These are phyloP conservation scores for Fusarium sp. DNA, from an alignment of 2,329 filamentous ascomycete species.

Conservation along the genomic window DNA sequence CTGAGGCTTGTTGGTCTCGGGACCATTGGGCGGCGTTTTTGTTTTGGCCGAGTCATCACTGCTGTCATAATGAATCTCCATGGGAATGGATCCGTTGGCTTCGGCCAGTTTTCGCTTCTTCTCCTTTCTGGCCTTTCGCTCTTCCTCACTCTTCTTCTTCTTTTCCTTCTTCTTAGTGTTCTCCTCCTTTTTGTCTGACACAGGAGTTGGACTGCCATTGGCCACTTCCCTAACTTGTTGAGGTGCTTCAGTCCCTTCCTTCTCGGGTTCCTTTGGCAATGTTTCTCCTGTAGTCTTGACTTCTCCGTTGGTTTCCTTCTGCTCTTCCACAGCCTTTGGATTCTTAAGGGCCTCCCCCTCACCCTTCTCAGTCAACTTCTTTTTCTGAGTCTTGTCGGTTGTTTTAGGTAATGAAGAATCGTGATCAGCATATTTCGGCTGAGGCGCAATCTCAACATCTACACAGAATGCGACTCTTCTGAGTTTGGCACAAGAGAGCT, in stretches of 20 bases:
- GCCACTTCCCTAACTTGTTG: conserved; percentile 41
- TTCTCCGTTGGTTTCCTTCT: conserved; percentile 50
- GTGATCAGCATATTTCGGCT: conserved; percentile 78
- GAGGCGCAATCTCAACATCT: conserved; percentile 94
- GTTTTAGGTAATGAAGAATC: conserved; percentile 53
- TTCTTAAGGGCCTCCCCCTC: conserved; percentile 81
- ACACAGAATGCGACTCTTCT: conserved; percentile 94
- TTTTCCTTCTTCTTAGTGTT: conserved; percentile 85
- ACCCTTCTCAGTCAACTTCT: conserved; percentile 72
- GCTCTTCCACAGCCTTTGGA: conserved; percentile 66
- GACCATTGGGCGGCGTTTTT: conserved; percentile 23
- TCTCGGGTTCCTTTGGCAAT: conserved; percentile 53
- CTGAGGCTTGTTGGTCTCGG: conserved; percentile 42
- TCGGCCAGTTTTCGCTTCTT: conserved; percentile 86
- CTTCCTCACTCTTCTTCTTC: conserved; percentile 94
- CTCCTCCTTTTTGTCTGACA: conserved; percentile 51
- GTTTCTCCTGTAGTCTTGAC: conserved; percentile 55
- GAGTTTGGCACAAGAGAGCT: conserved; percentile 83
- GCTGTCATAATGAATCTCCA: conserved; percentile 81
- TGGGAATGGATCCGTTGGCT: conserved; percentile 85
- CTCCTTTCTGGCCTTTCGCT: conserved; percentile 91
- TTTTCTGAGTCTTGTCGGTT: conserved; percentile 65
- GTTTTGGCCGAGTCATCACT: conserved; percentile 63
- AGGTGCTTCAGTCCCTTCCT: conserved; percentile 45
- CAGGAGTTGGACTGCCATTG: conserved; percentile 33